Evolutionary conservation across 2,329 filamentous ascomycete species (phyloP).

Genomic region (Colletotrichum sp.): DNA sequence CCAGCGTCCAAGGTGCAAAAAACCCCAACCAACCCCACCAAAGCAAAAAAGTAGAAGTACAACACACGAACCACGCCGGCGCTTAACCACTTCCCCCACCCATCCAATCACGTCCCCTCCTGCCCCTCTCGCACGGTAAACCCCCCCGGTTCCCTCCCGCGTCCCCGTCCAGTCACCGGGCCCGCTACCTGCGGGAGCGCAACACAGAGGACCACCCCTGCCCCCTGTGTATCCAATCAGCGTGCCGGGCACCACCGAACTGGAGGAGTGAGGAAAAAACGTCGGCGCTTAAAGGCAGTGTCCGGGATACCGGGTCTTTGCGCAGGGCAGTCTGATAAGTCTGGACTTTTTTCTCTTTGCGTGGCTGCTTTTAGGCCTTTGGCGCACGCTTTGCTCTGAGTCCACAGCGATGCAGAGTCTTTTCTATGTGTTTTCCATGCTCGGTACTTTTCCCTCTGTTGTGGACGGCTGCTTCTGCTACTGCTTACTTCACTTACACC

Average conservation of each 20-base stretch:
- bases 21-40: not conserved
- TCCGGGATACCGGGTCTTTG: constrained; percentile 24
- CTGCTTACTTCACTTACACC: not conserved
- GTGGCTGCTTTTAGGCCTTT: constrained; percentile 4
- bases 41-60: not conserved
- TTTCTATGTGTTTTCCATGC: not conserved
- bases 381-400: not conserved
- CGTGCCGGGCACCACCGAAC: not conserved
- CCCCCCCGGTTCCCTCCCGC: not conserved
- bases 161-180: not conserved
- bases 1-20: not conserved
- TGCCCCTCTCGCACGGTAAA: not conserved
- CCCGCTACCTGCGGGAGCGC: not conserved
- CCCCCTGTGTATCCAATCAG: accelerated
- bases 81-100: not conserved
- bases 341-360: not conserved
- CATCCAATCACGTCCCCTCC: not conserved
- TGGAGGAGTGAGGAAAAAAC: not conserved
- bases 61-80: not conserved
- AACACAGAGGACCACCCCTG: not conserved
- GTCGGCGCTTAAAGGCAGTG: constrained; percentile 3
- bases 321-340: not conserved
- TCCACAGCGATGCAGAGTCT: not conserved
- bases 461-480: not conserved
- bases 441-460: not conserved